A percentile compares a stretch with the other conserved stretches of the same genome.
phyloP scores from a whole-genome alignment of 1,139 yeast genomes.

The Diutina ranongensis region DNA sequence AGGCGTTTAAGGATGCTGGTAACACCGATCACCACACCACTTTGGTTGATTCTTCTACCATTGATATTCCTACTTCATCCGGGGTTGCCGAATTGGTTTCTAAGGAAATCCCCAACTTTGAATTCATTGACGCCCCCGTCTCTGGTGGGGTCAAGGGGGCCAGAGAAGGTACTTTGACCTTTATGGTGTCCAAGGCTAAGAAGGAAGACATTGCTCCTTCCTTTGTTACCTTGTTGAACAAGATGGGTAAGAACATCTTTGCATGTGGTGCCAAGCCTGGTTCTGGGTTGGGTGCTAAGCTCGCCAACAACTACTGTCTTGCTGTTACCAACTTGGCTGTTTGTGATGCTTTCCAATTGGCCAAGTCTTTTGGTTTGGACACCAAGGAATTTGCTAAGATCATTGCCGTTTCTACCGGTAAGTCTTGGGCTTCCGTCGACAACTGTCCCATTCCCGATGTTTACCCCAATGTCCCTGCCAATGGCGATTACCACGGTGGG shows the following conservation, averaged over 20 bases:
- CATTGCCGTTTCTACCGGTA: constrained; percentile 48
- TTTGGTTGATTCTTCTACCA: constrained; percentile 43
- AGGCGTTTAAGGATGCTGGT: constrained; percentile 14
- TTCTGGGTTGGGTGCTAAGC: constrained; percentile 47
- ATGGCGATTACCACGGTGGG: constrained; percentile 39
- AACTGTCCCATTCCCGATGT: constrained; percentile 50
- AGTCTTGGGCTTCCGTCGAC: constrained; percentile 50
- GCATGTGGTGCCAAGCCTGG: constrained; percentile 45
- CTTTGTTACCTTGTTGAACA: constrained; percentile 21
- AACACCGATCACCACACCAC: constrained; percentile 14
- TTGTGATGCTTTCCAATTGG: constrained; percentile 49
- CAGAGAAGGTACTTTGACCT: constrained; percentile 41
- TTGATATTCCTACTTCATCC: constrained; percentile 40
- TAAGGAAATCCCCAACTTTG: constrained; percentile 21
- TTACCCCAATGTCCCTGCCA: constrained; percentile 37
- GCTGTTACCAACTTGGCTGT: constrained; percentile 51
- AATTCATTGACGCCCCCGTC: constrained; percentile 48
- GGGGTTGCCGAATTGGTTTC: constrained; percentile 28
- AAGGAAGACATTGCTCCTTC: constrained; percentile 18
- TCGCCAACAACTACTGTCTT: constrained; percentile 45
- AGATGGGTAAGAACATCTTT: constrained; percentile 43
- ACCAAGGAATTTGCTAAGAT: constrained; percentile 38
- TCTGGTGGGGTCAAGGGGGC: constrained; percentile 57
- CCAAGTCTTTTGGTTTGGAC: constrained; percentile 42
- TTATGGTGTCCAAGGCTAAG: constrained; percentile 39